Evolutionary conservation across 2,329 filamentous ascomycete genomes (phyloP).

Genomic region (Fusarium protoensiforme): DNA sequence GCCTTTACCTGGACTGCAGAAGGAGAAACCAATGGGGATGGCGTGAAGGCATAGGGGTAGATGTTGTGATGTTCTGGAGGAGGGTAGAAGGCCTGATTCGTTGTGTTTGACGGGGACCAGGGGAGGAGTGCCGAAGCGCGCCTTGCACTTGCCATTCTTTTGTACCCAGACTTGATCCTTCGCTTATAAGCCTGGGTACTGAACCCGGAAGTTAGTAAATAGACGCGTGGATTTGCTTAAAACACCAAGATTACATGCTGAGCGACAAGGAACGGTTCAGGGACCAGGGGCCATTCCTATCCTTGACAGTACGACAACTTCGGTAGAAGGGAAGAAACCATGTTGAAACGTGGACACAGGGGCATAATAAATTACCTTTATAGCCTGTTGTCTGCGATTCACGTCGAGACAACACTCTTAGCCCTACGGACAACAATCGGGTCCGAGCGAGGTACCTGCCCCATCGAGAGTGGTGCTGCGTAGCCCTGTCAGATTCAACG

Average conservation of each 20-base stretch:
- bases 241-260: not conserved
- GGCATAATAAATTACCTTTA: not conserved
- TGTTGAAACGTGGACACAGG: not conserved
- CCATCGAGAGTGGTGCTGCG: not conserved
- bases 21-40: slow-evolving; percentile 5
- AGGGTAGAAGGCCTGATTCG: not conserved
- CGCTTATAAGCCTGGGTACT: not conserved
- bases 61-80: not conserved
- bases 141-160: not conserved
- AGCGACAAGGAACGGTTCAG: not conserved
- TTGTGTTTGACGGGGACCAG: not conserved
- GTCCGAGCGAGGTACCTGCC: not conserved
- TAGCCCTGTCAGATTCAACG: not conserved
- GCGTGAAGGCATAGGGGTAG: not conserved
- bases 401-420: not conserved
- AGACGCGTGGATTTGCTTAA: not conserved
- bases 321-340: not conserved
- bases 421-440: not conserved
- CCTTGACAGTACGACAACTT: not conserved
- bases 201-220: not conserved
- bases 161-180: not conserved
- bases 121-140: not conserved
- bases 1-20: slow-evolving; percentile 16
- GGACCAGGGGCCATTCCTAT: not conserved
- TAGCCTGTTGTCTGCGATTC: not conserved